Conservation (phyloP, 2,329 filamentous ascomycete species). For the Diaporthe capsici region DNA sequence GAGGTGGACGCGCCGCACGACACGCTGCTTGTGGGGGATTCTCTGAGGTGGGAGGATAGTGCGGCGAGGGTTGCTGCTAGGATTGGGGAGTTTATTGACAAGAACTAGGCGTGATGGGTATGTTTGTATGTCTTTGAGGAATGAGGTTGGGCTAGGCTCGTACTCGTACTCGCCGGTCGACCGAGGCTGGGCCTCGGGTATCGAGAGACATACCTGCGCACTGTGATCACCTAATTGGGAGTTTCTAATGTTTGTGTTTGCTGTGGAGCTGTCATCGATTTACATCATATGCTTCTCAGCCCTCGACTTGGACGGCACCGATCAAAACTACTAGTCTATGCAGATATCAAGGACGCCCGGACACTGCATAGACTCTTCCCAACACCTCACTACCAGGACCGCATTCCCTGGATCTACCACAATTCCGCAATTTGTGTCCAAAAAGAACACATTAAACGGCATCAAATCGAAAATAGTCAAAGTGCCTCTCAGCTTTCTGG, state of each 20-base stretch:
- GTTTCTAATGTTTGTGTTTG: not conserved
- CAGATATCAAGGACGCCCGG: too few relatives aligned
- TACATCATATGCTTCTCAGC: not conserved
- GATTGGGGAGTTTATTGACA: slow-evolving; percentile 34
- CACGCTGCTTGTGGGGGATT: slow-evolving; percentile 54
- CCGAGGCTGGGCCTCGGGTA: not conserved
- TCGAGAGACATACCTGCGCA: not conserved
- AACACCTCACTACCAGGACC: too few relatives aligned
- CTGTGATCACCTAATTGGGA: not conserved
- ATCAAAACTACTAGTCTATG: not conserved
- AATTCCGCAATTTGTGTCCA: not conserved
- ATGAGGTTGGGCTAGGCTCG: not conserved
- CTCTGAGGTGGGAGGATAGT: slow-evolving; percentile 55
- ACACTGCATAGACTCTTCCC: not conserved
- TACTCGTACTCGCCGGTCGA: not conserved
- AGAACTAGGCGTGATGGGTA: not conserved
- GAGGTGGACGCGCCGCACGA: slow-evolving; percentile 59
- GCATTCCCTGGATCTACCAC: not conserved
- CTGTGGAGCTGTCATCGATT: not conserved
- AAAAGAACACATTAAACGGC: rapidly evolving
- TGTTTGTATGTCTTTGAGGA: not conserved
- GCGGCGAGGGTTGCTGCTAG: slow-evolving; percentile 6
- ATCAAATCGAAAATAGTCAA: not conserved
- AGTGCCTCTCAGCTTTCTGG: not conserved
- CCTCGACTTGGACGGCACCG: not conserved